Base-by-base conservation (phyloP, 768 basidiomycete species). In the Hygrophoropsis aurantiaca region DNA sequence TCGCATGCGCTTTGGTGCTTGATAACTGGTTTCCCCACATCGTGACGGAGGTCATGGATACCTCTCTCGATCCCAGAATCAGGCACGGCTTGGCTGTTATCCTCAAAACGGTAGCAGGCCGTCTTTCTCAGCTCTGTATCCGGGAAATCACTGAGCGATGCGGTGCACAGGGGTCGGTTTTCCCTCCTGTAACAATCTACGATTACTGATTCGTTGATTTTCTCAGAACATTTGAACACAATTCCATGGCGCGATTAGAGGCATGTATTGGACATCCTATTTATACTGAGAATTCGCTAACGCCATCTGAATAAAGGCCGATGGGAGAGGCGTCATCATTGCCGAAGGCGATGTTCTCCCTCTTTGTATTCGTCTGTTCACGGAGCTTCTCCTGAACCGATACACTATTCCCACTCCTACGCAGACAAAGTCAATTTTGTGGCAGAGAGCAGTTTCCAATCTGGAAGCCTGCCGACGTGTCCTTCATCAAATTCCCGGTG, bases 91-190 rank as follows among this genome's bases (percentile, higher is more conserved):
- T 82, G 50, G 74, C 81, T 11, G 77, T 80, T 18, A 74, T 79
- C 44, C 64, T 72, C 40, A 85, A 85, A 62, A 68, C 81, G 6
- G 75, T 75, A 1, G 68, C 81, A 39, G 73, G 75, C 35, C 73
- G 76, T 5, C 80, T 82, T 46, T 74, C 76, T 52, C 77, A 79
- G 52, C 66, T 75, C 15, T 77, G 73, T 49, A 65, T 73, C 6
- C 63, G 73, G 8, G 76, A 78, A 46, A 67, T 84, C 15, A 70
- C 79, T 5, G 84, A 86, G 50, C 72, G 84, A 9, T 83, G 79
- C 47, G 84, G 84, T 40, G 84, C 81, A 2, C 82, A 84, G 60
- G 82, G n/a, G n/a, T n/a, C n/a, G n/a, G n/a, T n/a, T n/a, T n/a
- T n/a, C n/a, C n/a, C n/a, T n/a, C n/a, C n/a, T n/a, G n/a, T n/a